Evolutionary conservation across 116 monocot species (phyloP).

Genomic region (Cymodocea nodosa): DNA sequence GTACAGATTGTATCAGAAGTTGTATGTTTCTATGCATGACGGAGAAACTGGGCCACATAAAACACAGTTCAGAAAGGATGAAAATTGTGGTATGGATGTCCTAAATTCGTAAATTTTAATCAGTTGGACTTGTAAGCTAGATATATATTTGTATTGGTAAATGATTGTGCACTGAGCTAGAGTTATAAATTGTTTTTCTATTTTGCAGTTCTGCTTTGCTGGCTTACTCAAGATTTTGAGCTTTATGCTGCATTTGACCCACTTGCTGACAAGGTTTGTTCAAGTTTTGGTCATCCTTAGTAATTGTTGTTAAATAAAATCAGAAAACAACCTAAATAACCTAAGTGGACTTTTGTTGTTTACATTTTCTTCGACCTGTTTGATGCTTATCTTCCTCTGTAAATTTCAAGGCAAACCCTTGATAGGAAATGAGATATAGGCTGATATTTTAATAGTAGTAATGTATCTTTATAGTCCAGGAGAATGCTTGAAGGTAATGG

Average conservation of each 20-base stretch:
- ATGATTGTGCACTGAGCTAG: no score
- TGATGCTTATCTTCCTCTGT: no score
- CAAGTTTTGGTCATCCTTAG: not conserved
- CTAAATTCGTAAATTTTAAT: not conserved
- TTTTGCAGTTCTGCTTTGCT: conserved; percentile 81
- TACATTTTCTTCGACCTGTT: no score
- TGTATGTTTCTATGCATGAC: conserved; percentile 95
- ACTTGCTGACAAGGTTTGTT: conserved; percentile 84
- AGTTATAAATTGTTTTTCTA: not conserved
- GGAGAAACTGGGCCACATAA: conserved; percentile 76
- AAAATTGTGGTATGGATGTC: conserved; percentile 59
- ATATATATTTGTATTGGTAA: not conserved
- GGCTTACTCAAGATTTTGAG: conserved; percentile 97
- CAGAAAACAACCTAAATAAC: no score
- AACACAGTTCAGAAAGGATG: conserved; percentile 92
- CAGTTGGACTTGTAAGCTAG: no score
- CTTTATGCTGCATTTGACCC: conserved; percentile 99
- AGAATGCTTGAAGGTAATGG: no score
- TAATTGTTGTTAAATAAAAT: no score
- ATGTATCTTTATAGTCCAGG: no score
- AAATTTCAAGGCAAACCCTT: no score
- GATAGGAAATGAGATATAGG: no score
- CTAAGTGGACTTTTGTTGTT: no score
- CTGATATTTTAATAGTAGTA: no score
- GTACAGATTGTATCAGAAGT: conserved; percentile 78